Evolutionary conservation across 139 green algal species (phyloP).

Genomic region (Nannochloris sp.): DNA sequence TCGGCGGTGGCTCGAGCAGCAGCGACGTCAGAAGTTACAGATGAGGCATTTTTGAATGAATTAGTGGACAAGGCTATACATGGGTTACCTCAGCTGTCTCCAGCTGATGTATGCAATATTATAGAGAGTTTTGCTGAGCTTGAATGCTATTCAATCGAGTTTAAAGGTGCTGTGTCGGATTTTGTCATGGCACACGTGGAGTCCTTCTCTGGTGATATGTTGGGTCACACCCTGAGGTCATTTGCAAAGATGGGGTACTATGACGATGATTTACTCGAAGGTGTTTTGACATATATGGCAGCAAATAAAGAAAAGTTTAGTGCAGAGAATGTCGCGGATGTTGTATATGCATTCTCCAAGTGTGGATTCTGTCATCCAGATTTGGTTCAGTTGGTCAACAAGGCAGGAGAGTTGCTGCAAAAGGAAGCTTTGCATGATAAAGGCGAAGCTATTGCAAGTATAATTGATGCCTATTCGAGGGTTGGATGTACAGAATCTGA

Average conservation of each 20-base stretch:
- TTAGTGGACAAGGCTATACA: constrained; percentile 12
- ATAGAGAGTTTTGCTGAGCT: constrained; percentile 16
- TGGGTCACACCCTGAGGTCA: constrained; percentile 23
- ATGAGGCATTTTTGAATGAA: constrained; percentile 10
- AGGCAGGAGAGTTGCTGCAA: constrained; percentile 15
- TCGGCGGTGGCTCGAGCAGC: too few species aligned
- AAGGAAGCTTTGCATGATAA: constrained; percentile 16
- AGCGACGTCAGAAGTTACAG: constrained; percentile 12
- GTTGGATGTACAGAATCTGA: constrained; percentile 28
- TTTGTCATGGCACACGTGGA: constrained; percentile 14
- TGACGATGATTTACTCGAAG: constrained; percentile 22
- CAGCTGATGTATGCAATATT: constrained; percentile 24
- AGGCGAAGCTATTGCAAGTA: constrained; percentile 24
- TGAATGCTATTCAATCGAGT: constrained; percentile 13
- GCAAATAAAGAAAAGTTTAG: constrained; percentile 19
- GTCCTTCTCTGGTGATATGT: constrained; percentile 23
- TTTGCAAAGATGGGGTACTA: constrained; percentile 29
- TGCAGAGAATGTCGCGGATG: constrained; percentile 28
- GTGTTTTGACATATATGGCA: constrained; percentile 15
- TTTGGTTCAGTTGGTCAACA: constrained; percentile 19
- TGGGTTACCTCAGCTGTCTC: constrained; percentile 5
- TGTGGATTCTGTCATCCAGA: constrained; percentile 32
- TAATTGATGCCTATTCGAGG: constrained; percentile 29
- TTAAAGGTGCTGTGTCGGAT: constrained; percentile 24
- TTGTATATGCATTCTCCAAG: constrained; percentile 29